phyloP scores from a whole-genome alignment of 495 filamentous ascomycete genomes.

The Trichoderma orchidacearum region DNA sequence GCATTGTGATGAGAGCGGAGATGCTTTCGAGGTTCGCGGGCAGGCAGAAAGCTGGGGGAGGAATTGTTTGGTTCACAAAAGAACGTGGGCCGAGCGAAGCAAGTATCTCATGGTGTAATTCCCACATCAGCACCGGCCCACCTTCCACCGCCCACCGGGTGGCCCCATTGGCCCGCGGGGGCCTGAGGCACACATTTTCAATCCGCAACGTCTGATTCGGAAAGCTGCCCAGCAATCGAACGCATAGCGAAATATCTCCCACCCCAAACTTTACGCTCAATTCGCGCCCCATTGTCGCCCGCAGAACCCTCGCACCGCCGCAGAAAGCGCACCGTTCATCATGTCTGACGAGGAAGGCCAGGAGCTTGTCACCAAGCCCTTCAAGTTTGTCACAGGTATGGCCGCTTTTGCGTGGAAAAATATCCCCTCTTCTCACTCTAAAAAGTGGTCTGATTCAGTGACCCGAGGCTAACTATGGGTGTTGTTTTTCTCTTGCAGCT shows the following conservation, averaged over 20 bases:
- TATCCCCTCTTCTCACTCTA: constrained; percentile 12
- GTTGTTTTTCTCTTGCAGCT: constrained; percentile 16
- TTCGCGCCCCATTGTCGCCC: not conserved
- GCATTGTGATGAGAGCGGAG: constrained; percentile 38
- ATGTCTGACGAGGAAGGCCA: constrained; percentile 68
- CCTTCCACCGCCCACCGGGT: not conserved
- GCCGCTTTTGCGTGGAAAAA: constrained; percentile 5
- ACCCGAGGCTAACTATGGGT: constrained; percentile 12
- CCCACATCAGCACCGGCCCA: not conserved
- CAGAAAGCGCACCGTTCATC: constrained; percentile 17
- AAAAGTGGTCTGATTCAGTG: constrained; percentile 20
- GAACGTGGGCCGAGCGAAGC: not conserved
- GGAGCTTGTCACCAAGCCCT: constrained; percentile 92
- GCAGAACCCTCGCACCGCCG: not conserved
- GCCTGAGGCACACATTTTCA: constrained; percentile 1
- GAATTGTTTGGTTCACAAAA: constrained; percentile 5
- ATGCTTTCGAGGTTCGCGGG: not conserved
- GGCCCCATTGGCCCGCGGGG: not conserved
- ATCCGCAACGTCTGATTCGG: not conserved
- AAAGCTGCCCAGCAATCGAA: not conserved
- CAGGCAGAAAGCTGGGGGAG: constrained; percentile 2
- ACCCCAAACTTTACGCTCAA: not conserved
- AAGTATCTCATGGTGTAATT: not conserved
- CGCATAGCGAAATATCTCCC: not conserved
- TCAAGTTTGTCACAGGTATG: constrained; percentile 99